Conservation (phyloP, 495 filamentous ascomycete species). For the Lophium mytilinum region DNA sequence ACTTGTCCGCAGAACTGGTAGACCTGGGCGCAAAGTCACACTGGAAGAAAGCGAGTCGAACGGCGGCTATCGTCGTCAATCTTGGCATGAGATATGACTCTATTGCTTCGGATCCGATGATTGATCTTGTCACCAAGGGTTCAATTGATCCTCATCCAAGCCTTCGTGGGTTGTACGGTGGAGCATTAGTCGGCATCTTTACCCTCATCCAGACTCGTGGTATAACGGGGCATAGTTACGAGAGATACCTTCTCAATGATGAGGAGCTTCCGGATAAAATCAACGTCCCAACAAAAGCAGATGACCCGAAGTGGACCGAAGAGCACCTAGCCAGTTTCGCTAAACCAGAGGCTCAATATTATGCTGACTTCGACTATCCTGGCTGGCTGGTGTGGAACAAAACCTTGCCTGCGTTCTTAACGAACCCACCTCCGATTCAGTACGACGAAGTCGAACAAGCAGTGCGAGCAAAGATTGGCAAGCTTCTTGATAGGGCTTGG, state of each 20-base stretch:
- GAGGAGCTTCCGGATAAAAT: conserved; percentile 69
- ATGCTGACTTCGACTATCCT: conserved; percentile 83
- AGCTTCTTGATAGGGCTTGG: conserved; percentile 73
- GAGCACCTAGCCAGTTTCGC: conserved; percentile 72
- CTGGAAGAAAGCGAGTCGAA: conserved; percentile 91
- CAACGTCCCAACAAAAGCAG: conserved; percentile 56
- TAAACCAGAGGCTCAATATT: conserved; percentile 73
- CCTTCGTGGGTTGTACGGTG: conserved; percentile 69
- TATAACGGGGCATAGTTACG: conserved; percentile 74
- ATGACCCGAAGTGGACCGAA: conserved; percentile 70
- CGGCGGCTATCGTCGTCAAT: conserved; percentile 79
- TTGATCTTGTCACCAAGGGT: conserved; percentile 76
- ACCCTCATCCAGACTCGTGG: conserved; percentile 77
- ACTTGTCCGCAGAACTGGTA: conserved; percentile 72
- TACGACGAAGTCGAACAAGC: conserved; percentile 78
- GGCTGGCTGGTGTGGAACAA: conserved; percentile 97
- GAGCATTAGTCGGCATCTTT: conserved; percentile 72
- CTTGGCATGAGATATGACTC: conserved; percentile 83
- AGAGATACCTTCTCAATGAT: conserved; percentile 71
- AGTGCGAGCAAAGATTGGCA: conserved; percentile 73
- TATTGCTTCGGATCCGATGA: conserved; percentile 68
- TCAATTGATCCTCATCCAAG: conserved; percentile 86
- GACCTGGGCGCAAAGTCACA: conserved; percentile 69
- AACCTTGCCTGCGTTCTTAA: conserved; percentile 66
- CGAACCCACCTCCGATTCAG: conserved; percentile 59